These are phyloP conservation scores for Geotrichum aggregatum DNA, from an alignment of 1,139 yeast genomes.

Conservation along the genomic window DNA sequence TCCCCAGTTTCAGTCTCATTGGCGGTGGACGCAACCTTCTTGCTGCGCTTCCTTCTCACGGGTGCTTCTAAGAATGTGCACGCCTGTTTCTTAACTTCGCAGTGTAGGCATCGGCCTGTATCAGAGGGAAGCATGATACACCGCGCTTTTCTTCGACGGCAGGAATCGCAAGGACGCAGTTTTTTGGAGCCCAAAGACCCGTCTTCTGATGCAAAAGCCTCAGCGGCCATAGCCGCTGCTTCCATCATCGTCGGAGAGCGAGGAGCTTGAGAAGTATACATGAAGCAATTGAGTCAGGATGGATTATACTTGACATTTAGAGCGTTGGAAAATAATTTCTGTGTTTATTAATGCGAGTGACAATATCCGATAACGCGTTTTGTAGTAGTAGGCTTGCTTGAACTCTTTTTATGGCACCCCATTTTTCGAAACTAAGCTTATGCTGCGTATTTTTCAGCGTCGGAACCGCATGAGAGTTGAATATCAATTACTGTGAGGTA, in stretches of 20 bases:
- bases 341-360: not conserved
- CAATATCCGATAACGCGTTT: not conserved
- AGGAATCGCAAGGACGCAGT: slow-evolving; percentile 33
- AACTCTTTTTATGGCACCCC: no score
- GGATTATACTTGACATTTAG: no score
- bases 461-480: no score
- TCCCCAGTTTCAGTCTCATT: slow-evolving; percentile 1
- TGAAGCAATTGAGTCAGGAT: not conserved
- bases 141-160: slow-evolving; percentile 38
- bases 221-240: slow-evolving; percentile 24
- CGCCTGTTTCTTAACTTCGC: slow-evolving; percentile 36
- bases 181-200: slow-evolving; percentile 5
- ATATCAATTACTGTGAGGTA: no score
- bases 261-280: not conserved
- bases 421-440: no score
- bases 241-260: slow-evolving; percentile 20
- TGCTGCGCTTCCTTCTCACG: slow-evolving; percentile 25
- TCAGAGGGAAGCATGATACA: slow-evolving; percentile 38
- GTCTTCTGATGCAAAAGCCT: slow-evolving; percentile 17
- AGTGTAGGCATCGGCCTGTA: slow-evolving; percentile 35
- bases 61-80: slow-evolving; percentile 39
- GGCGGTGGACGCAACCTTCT: no score
- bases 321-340: not conserved
- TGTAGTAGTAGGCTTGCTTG: not conserved
- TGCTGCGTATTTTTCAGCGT: no score